These are phyloP conservation scores for Yarrowia hollandica DNA, from an alignment of 805 yeast species.

Conservation along the genomic window DNA sequence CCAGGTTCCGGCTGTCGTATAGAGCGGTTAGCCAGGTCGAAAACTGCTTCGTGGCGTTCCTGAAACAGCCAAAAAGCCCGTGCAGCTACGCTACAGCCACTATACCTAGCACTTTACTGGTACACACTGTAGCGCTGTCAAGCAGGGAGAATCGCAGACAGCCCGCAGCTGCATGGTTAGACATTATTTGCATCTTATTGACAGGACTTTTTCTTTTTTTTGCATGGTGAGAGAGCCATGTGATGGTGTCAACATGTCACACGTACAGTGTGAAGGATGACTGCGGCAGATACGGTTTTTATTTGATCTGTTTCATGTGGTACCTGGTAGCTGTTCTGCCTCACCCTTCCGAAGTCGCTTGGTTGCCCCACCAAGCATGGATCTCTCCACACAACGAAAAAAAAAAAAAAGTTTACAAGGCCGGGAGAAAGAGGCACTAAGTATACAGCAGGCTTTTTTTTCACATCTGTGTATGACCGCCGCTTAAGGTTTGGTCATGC, in stretches of 20 bases:
- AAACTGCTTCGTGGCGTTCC: not conserved
- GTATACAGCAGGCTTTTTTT: not conserved
- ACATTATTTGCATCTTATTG: not conserved
- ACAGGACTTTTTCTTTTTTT: not conserved
- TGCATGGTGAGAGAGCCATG: not conserved
- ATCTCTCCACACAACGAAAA: not conserved
- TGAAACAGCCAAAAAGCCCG: constrained; percentile 6
- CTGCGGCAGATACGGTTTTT: not conserved
- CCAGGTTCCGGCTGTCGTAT: not conserved
- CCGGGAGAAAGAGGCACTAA: not conserved
- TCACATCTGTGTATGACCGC: not conserved
- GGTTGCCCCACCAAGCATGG: not conserved
- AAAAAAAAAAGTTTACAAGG: not conserved
- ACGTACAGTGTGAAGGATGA: constrained; percentile 1
- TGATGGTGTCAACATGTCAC: not conserved
- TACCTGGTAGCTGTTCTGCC: not conserved
- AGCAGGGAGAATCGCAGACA: constrained; percentile 1
- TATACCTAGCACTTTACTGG: no score
- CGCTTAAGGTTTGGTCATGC: not conserved
- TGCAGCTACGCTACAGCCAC: constrained; percentile 14
- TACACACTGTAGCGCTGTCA: constrained; percentile 6
- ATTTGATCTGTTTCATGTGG: not conserved
- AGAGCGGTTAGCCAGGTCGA: not conserved
- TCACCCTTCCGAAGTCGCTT: not conserved
- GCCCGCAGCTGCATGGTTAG: constrained; percentile 7